These are phyloP conservation scores for Trypanosoma lewisi DNA, from an alignment of 208 protist genomes.

Conservation along the genomic window DNA sequence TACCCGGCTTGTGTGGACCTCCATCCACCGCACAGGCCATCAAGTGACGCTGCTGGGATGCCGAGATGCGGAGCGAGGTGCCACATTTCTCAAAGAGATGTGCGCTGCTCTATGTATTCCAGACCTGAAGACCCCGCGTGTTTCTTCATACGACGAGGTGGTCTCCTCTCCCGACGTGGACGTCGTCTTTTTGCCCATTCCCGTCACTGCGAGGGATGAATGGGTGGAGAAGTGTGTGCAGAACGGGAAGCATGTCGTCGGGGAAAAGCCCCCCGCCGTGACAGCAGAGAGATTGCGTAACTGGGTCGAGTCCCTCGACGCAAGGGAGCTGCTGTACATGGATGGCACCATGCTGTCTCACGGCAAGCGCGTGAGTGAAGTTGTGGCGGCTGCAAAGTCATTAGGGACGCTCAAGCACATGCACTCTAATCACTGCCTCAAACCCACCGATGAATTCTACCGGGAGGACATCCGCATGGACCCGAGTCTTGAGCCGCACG, in stretches of 20 bases:
- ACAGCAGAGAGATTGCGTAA: conserved; percentile 41
- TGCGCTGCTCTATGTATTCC: conserved; percentile 48
- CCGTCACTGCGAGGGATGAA: conserved; percentile 33
- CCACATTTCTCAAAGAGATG: conserved; percentile 13
- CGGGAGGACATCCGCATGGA: conserved; percentile 44
- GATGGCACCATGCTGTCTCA: conserved; percentile 65
- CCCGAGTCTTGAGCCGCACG: conserved; percentile 45
- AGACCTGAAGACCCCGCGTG: background rate
- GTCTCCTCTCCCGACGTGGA: conserved; percentile 29
- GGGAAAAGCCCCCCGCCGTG: conserved; percentile 50
- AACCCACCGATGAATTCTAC: conserved; percentile 31
- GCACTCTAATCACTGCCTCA: conserved; percentile 29
- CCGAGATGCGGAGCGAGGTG: conserved; percentile 4
- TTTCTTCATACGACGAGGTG: conserved; percentile 33
- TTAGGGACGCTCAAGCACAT: conserved; percentile 44
- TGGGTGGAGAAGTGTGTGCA: conserved; percentile 46
- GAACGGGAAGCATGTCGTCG: conserved; percentile 61
- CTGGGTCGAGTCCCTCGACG: conserved; percentile 50
- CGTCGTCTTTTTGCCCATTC: conserved; percentile 38
- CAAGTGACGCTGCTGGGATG: conserved; percentile 1
- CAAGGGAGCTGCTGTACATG: conserved; percentile 54
- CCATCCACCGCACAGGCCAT: conserved; percentile 10
- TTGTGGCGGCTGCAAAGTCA: conserved; percentile 24
- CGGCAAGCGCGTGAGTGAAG: conserved; percentile 30
- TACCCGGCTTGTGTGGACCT: conserved; percentile 9